phyloP scores from a whole-genome alignment of 164 flowering plant genomes.

The Stephania yunnanensis region DNA sequence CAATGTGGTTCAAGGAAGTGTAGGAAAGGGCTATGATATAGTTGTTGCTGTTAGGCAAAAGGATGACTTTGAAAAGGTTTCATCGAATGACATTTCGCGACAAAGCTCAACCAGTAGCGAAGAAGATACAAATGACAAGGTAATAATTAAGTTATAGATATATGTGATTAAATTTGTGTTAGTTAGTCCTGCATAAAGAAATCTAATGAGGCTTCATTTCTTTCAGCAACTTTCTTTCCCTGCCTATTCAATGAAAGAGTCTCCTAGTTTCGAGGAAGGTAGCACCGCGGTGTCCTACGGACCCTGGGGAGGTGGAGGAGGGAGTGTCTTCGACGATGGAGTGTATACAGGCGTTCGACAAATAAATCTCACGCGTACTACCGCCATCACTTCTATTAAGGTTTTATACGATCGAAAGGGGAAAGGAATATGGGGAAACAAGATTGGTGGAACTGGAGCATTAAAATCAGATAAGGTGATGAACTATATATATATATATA shows the following conservation, averaged over 20 bases:
- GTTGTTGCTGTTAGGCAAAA: slow-evolving; percentile 50
- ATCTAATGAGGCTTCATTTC: background rate
- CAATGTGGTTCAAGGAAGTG: slow-evolving; percentile 53
- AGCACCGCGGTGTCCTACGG: slow-evolving; percentile 43
- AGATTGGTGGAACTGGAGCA: slow-evolving; percentile 65
- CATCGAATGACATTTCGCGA: slow-evolving; percentile 14
- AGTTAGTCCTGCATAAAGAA: background rate
- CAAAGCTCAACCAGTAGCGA: slow-evolving; percentile 19
- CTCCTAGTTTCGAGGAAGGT: slow-evolving; percentile 11
- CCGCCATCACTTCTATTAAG: slow-evolving; percentile 47
- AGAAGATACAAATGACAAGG: slow-evolving; percentile 25
- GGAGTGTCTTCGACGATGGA: slow-evolving; percentile 70
- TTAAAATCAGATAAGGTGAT: slow-evolving; percentile 53
- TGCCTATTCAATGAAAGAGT: slow-evolving; percentile 14
- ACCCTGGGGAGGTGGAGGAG: slow-evolving; percentile 88
- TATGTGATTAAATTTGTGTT: background rate
- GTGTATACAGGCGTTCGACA: slow-evolving; percentile 55
- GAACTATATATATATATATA: background rate
- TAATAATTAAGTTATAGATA: background rate
- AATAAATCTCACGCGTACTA: slow-evolving; percentile 49
- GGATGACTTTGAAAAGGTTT: slow-evolving; percentile 21
- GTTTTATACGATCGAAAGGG: slow-evolving; percentile 63
- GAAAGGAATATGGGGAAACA: slow-evolving; percentile 57
- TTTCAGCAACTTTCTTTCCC: slow-evolving; percentile 8
- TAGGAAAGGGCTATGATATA: slow-evolving; percentile 37